Percentiles rank a stretch among this genome's conserved stretches.
Evolutionary conservation across 225 moss, liverwort and hornwort species (phyloP).

Genomic region (Polytrichum formosum): DNA sequence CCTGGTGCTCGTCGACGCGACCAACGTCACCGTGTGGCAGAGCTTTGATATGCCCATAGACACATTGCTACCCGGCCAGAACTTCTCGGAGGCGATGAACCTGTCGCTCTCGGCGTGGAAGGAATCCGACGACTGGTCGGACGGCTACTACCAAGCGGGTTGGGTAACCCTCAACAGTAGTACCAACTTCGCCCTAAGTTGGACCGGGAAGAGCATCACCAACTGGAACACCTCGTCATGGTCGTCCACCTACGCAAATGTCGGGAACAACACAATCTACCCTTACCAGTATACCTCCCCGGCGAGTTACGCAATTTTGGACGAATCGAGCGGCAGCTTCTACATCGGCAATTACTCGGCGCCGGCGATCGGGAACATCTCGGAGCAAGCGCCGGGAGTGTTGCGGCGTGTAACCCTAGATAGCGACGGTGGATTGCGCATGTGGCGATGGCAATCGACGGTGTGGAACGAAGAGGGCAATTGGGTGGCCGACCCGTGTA

Average conservation of each 20-base stretch:
- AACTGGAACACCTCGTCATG: constrained; percentile 37
- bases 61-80: constrained; percentile 35
- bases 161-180: constrained; percentile 24
- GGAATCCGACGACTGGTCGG: constrained; percentile 19
- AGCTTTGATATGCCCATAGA: constrained; percentile 52
- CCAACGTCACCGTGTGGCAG: constrained; percentile 17
- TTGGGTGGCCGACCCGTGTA: constrained; percentile 17
- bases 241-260: neutral
- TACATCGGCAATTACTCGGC: constrained; percentile 10
- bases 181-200: constrained; percentile 17
- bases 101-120: constrained; percentile 25
- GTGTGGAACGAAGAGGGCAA: constrained; percentile 25
- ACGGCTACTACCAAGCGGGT: constrained; percentile 25
- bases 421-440: constrained; percentile 27
- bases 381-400: neutral
- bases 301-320: constrained; percentile 8
- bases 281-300: constrained; percentile 13
- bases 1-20: constrained; percentile 22
- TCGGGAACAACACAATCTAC: constrained; percentile 8
- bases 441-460: constrained; percentile 24
- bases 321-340: constrained; percentile 19
- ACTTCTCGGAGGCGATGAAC: neutral
- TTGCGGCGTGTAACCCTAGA: constrained; percentile 35
- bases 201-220: constrained; percentile 45
- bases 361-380: neutral